A percentile compares a stretch with the other conserved stretches of the same genome.
phyloP scores from a whole-genome alignment of 768 basidiomycete species.

The Suillus occidentalis region DNA sequence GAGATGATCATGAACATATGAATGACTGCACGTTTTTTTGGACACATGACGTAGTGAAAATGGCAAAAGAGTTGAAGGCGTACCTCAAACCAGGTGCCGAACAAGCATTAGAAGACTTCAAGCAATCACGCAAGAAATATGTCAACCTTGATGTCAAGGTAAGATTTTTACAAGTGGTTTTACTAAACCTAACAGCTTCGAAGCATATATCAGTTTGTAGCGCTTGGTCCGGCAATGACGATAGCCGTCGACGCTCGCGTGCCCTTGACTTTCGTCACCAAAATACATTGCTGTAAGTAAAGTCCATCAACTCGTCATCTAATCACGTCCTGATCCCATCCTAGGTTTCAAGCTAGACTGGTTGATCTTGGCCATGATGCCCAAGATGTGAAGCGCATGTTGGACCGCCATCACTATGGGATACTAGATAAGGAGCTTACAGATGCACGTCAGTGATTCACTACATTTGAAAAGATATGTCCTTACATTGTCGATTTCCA shows the following conservation, averaged over 20 bases:
- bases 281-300: not conserved
- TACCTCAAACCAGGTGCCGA: slow-evolving; percentile 24
- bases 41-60: slow-evolving; percentile 29
- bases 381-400: not conserved
- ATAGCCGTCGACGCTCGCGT: not conserved
- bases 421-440: slow-evolving; percentile 1
- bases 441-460: not conserved
- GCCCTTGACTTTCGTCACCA: not conserved
- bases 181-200: not conserved
- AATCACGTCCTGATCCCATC: not conserved
- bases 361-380: not conserved
- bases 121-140: slow-evolving; percentile 14
- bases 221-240: not conserved
- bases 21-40: slow-evolving; percentile 32
- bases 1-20: slow-evolving; percentile 19
- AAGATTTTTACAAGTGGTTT: not conserved
- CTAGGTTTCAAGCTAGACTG: not conserved
- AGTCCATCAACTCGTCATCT: not conserved
- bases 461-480: too few relatives aligned
- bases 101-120: slow-evolving; percentile 27
- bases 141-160: not conserved
- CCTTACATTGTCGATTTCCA: not conserved
- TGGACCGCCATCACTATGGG: not conserved
- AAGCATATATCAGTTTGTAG: not conserved
- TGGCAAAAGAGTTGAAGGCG: slow-evolving; percentile 17